Evolutionary conservation across 169 alveolate genomes (phyloP), one percentile per base, ranked within the genome.

Genomic region (Babesia caballi): DNA sequence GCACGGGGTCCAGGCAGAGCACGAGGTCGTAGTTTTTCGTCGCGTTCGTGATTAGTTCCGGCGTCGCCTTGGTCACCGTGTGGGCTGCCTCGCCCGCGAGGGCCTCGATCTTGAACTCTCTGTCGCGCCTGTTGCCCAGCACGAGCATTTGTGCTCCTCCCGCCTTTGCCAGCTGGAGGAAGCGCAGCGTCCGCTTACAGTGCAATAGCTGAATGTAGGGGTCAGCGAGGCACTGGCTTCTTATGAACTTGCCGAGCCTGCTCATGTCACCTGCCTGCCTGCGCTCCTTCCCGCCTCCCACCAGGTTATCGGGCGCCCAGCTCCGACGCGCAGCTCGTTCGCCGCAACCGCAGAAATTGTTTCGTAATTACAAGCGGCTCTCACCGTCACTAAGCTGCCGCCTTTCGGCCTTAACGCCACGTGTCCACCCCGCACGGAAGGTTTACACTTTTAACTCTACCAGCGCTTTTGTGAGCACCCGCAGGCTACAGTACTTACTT

Each of bases 121-220:
- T 66, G 49, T 25, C 56, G 33, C 41, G 57, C 32, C 84, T 88
- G 66, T 74, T 88, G 30, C 93, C 93, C 38, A 88, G 42, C 9
- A 84, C 66, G 23, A 84, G 57, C 51, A 77, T 77, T 23, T 69
- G 84, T 27, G 91, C 93, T 42, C 80, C 80, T 27, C 82, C 87
- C 32, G 71, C 73, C 44, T 88, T 83, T 11, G 90, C 82, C 19
- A 66, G 63, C 57, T 59, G 69, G 19, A 88, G 65, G 46, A 80
- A 88, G 25, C 87, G 77, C 33, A 84, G 69, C 7, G 93, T 74
- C 42, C 93, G 60, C 41, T 84, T 88, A n/a, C 68, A 51, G 57
- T 88, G 90, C 36, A 88, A 35, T 61, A 88, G 65, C 42, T 88
- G 84, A 15, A 81, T 85, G 56, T 83, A 82, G 11, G 93, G 93